Conservation (phyloP, 306 rosid genomes). For the Quercus suber region DNA sequence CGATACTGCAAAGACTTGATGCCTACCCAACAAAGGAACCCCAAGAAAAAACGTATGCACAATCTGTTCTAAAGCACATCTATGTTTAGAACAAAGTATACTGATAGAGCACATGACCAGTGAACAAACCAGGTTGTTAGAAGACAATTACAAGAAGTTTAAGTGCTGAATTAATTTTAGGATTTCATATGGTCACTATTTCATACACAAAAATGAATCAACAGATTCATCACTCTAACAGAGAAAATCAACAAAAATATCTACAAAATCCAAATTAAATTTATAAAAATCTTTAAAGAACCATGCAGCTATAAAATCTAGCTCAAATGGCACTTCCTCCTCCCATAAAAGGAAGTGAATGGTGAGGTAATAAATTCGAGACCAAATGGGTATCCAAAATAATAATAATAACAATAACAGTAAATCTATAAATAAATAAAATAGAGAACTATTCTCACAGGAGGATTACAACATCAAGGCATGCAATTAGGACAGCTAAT, state of each 20-base stretch:
- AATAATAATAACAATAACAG: background rate
- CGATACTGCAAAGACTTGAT: background rate
- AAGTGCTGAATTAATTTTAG: background rate
- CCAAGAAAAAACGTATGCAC: background rate
- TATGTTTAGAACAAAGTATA: background rate
- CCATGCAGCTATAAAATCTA: background rate
- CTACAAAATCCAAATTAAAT: background rate
- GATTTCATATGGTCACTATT: background rate
- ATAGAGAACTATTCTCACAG: slow-evolving; percentile 2
- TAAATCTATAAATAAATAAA: background rate
- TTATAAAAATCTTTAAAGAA: background rate
- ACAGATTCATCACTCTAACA: background rate
- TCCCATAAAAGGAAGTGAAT: too few species aligned
- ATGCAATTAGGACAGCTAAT: slow-evolving; percentile 10
- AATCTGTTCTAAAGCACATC: background rate
- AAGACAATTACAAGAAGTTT: slow-evolving; percentile 4
- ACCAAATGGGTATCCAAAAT: background rate
- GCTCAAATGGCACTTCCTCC: too few species aligned
- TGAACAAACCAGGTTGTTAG: background rate
- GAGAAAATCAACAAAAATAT: background rate
- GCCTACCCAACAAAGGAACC: background rate
- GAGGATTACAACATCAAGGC: slow-evolving; percentile 1
- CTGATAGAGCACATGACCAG: background rate
- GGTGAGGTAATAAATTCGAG: too few species aligned
- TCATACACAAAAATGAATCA: background rate